phyloP scores from a whole-genome alignment of 2,329 filamentous ascomycete genomes.

The Cordyceps javanica region DNA sequence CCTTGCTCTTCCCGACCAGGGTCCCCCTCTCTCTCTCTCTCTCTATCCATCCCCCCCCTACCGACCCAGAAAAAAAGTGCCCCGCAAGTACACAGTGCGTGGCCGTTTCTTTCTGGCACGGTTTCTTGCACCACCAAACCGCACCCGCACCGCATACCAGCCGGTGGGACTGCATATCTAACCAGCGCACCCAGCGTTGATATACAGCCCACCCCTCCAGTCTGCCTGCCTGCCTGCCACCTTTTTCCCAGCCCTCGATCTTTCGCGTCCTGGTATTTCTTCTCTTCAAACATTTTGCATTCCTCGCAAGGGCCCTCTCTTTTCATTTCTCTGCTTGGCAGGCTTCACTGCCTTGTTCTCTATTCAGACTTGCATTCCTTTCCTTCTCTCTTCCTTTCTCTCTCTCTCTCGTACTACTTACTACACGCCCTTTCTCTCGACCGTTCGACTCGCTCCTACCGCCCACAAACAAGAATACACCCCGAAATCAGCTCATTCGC shows the following conservation, averaged over 20 bases:
- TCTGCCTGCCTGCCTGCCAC: too few relatives aligned
- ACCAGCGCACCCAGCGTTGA: neutral
- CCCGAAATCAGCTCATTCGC: neutral
- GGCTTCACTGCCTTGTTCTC: neutral
- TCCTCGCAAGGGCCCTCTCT: neutral
- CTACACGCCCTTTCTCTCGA: neutral
- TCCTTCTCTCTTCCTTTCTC: too few relatives aligned
- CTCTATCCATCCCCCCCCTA: neutral
- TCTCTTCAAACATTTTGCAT: conserved; percentile 3
- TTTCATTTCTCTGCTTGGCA: neutral
- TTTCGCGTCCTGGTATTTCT: neutral
- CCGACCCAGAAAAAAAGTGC: neutral
- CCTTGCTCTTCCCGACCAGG: too few relatives aligned
- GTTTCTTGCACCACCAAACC: neutral
- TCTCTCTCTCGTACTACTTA: neutral
- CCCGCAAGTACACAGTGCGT: conserved; percentile 6
- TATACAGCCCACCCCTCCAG: conserved; percentile 5
- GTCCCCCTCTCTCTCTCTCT: too few relatives aligned
- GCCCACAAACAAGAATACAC: neutral
- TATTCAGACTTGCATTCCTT: neutral
- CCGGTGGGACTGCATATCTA: neutral
- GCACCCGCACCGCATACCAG: neutral
- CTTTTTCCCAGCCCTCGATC: neutral
- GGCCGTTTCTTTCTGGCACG: neutral
- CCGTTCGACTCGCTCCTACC: neutral